Evolutionary conservation across 106 monocot genomes (phyloP), one percentile per base, ranked within the genome.

Genomic region (Dendrobium huoshanense): DNA sequence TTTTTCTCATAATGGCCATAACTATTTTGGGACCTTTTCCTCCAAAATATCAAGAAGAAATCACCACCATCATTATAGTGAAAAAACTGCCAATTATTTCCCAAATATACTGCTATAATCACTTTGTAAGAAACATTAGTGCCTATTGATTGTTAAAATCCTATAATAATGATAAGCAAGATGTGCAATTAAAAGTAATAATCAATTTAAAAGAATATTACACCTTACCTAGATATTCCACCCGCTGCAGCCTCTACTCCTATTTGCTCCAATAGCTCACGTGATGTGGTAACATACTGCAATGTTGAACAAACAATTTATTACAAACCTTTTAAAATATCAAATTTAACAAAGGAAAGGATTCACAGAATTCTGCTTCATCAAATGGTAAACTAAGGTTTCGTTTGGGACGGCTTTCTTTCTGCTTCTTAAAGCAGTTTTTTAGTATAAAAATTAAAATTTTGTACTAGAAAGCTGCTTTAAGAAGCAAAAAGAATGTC

Each of bases 261-360:
- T 67, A 92, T 70, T 80, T 92, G 89, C 79, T 92, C 92, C 72
- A 89, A 83, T 54, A 81, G 80, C 70, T 92, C 92, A 29, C 92
- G 81, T 49, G 80, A 81, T 58, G 92, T 92, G 73, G 87, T 89
- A 9, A 92, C 75, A 84, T 92, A 92, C 92, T 92, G 82, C 72
- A 80, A 77, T 56, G 33, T 75, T 27, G 41, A 43, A 74, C 8
- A 74, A 76, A 47, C n/a, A 10, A 76, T 4, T 37, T 29, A 74
- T 7, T n/a, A 49, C 27, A 51, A 51, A 51, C 3, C 13, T 76
- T 10, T 10, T 11, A 49, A 76, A 76, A 25, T 76, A 41, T 10
- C 49, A 76, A 76, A 49, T 24, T 76, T 9, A 20, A n/a, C 42
- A 74, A 42, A 74, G 43, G n/a, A 16, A 74, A 19, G 43, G 74